Evolutionary conservation across 1,284 basidiomycete genomes (phyloP), one percentile per base, ranked within the genome.

Genomic region (Cutaneotrichosporon curvatum): DNA sequence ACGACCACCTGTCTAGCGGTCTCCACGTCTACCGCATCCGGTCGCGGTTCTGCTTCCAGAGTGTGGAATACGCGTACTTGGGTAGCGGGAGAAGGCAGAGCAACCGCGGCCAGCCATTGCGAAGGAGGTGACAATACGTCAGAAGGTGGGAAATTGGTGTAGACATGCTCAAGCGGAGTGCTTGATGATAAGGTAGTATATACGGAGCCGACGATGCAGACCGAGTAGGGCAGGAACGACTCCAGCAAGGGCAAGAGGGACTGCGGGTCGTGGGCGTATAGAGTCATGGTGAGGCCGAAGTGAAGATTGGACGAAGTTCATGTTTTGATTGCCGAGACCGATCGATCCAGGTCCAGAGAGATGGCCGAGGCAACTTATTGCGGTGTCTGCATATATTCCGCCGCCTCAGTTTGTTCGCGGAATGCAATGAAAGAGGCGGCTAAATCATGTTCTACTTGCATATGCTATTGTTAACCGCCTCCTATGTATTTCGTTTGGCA

Each of bases 1-100:
- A 36, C 28, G 3, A 58, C 43, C 11, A 43, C 11, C 1, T 28
- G 46, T 16, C 40, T 39, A 3, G 23, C 52, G 15, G 4, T 11
- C 4, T 34, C 35, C 15, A 43, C 12, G 23, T 34, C 32, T 1
- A 40, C 53, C 2, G 23, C 15, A 4, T 41, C 15, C 23, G n/a
- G 21, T 0, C 9, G 18, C 4, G 23, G 37, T 5, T 14, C 10
- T 7, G 30, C 31, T 12, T 61, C 53, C 15, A 50, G 19, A 4
- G 53, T 47, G 47, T 54, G 56, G 45, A 50, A 58, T 6, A 57
- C 10, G 5, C 62, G 51, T 8, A 53, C 40, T 33, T 62, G 62
- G 33, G 43, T 34, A 5, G 45, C 41, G 0, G 60, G 53, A 8
- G 28, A 19, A 0, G 48, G 53, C 1, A 62, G 50, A 3, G 47